Evolutionary conservation across 1,139 yeast genomes (phyloP).

Genomic region (Suhomyces ambrosiae): DNA sequence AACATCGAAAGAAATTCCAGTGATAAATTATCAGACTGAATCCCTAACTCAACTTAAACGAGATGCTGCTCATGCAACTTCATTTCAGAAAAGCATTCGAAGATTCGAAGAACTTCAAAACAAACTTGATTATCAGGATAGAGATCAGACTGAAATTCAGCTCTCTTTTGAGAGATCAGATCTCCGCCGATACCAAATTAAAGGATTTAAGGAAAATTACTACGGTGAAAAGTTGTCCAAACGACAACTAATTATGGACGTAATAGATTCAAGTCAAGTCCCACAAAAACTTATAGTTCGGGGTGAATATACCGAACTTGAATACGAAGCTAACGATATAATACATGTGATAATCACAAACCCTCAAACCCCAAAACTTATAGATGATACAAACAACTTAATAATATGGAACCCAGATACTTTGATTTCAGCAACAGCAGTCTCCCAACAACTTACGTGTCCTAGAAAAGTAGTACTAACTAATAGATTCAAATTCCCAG

Average conservation of each 20-base stretch:
- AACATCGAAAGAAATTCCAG: too few relatives aligned
- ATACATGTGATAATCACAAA: slow-evolving; percentile 60
- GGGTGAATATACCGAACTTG: slow-evolving; percentile 53
- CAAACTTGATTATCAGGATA: slow-evolving; percentile 14
- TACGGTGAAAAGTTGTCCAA: slow-evolving; percentile 23
- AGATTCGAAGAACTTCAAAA: slow-evolving; percentile 24
- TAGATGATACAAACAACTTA: slow-evolving; percentile 63
- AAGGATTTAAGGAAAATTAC: slow-evolving; percentile 33
- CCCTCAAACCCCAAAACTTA: slow-evolving; percentile 36
- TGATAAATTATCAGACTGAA: too few relatives aligned
- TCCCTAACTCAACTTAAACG: slow-evolving; percentile 9
- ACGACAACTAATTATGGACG: slow-evolving; percentile 54
- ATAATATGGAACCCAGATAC: slow-evolving; percentile 83
- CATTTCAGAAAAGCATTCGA: slow-evolving; percentile 33
- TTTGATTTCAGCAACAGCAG: slow-evolving; percentile 76
- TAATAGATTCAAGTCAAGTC: slow-evolving; percentile 36
- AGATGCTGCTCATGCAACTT: slow-evolving; percentile 27
- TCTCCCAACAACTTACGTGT: slow-evolving; percentile 77
- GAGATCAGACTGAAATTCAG: slow-evolving; percentile 35
- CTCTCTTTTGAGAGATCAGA: slow-evolving; percentile 48
- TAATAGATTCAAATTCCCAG: slow-evolving; percentile 56
- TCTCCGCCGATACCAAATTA: slow-evolving; percentile 53
- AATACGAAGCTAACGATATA: slow-evolving; percentile 51
- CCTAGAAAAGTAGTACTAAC: slow-evolving; percentile 68
- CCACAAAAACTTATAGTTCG: slow-evolving; percentile 45